Base-by-base conservation (phyloP, 1,284 basidiomycete genomes). In the Trametes polyzona region DNA sequence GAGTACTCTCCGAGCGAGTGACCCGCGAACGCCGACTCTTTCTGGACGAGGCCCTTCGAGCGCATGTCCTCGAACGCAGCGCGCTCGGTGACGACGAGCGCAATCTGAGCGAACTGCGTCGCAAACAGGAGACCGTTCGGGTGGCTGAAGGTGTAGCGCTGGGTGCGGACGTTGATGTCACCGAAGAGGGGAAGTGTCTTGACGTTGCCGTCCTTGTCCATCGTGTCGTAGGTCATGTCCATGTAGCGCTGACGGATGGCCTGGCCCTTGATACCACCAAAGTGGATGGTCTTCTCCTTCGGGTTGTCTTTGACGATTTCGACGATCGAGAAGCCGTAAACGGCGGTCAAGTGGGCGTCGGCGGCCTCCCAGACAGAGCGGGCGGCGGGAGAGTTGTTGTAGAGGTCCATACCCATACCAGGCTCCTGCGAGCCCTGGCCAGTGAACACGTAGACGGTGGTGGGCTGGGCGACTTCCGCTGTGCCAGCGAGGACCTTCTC, bases 371-470 rank as follows among this genome's bases (percentile, higher is more conserved):
- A 99, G 52, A 98, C 95, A 44, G 93, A 91, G 66, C 92, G 91
- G 62, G 96, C 97, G 36, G 95, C 94, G 39, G 93, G 89, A 11
- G 95, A 98, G 65, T 78, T 87, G 73, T 88, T 90, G 83, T 98
- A 99, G 4, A 99, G 84, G 67, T 98, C 96, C 96, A 99, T 98
- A 37, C 97, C 96, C 96, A 99, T 99, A 35, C 96, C 95, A 47
- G 91, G 89, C 75, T 99, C 96, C 75, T 99, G 97, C 24, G 95
- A 98, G 54, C 96, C 96, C 74, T 99, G 96, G 47, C 96, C 96
- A 52, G 96, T 99, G 82, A 98, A 98, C 69, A 97, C 95, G 69
- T 98, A 98, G 47, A 93, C 93, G 16, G 96, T 97, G 14, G 88
- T 86, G 2, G 94, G 88, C 75, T 98, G 96, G 14, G 88, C 88